Percentiles rank a stretch among this genome's conserved stretches.
phyloP scores from a whole-genome alignment of 805 yeast species.

The Trichomonascus vanleenenianus region DNA sequence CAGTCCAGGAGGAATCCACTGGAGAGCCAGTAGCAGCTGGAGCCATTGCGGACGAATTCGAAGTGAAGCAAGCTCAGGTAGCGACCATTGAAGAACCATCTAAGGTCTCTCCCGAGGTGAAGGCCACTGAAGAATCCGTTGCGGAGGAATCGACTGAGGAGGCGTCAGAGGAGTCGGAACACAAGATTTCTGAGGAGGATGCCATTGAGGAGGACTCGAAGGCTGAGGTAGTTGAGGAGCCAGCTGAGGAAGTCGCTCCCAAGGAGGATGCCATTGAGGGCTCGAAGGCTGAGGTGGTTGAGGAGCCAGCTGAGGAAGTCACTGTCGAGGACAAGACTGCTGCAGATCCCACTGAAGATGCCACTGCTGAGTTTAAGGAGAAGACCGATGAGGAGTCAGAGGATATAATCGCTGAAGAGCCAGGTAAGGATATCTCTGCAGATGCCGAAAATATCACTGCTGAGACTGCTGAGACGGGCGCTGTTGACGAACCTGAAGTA shows the following conservation, averaged over 20 bases:
- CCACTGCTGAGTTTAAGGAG: no score
- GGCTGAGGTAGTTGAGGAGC: slow-evolving; percentile 2
- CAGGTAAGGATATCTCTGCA: no score
- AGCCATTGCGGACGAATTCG: neutral
- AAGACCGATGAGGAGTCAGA: no score
- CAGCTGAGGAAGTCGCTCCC: slow-evolving; percentile 8
- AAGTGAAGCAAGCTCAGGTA: no score
- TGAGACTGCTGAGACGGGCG: no score
- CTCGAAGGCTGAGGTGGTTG: neutral
- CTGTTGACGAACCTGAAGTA: no score
- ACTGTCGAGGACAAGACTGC: no score
- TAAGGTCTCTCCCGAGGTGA: no score
- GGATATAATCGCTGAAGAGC: no score
- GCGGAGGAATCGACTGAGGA: neutral
- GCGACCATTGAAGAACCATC: neutral
- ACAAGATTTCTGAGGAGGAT: neutral
- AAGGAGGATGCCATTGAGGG: slow-evolving; percentile 2
- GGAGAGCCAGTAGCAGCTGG: neutral
- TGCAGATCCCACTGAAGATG: no score
- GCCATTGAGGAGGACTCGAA: neutral
- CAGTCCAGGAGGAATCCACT: neutral
- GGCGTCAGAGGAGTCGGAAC: neutral
- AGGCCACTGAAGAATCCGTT: neutral
- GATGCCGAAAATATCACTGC: no score
- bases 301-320: neutral